phyloP scores from a whole-genome alignment of 2,329 filamentous ascomycete genomes.

The Calonectria multiphialidica region DNA sequence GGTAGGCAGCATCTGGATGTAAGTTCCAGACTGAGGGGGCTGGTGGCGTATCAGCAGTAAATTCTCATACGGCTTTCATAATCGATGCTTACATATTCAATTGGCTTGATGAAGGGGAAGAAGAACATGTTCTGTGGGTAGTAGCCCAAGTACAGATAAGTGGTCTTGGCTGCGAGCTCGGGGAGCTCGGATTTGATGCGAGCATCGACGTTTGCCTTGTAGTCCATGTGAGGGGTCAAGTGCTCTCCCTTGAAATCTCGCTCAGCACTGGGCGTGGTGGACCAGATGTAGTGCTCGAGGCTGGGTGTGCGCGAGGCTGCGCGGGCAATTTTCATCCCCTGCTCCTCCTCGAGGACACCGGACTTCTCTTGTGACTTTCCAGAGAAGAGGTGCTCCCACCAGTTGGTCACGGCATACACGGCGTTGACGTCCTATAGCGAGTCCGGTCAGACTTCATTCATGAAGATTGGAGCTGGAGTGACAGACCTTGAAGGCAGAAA shows the following conservation, averaged over 20 bases:
- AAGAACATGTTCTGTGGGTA: constrained; percentile 20
- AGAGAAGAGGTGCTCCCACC: constrained; percentile 23
- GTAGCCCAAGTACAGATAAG: constrained; percentile 20
- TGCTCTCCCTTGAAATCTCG: constrained; percentile 16
- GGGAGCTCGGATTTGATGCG: constrained; percentile 23
- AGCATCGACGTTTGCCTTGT: constrained; percentile 24
- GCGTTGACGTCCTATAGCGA: constrained; percentile 1
- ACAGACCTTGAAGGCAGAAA: constrained; percentile 18
- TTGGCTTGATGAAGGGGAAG: constrained; percentile 20
- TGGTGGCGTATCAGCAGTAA: not conserved
- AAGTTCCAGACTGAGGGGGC: constrained; percentile 16
- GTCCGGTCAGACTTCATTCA: not conserved
- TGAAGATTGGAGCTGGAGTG: not conserved
- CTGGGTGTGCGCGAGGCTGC: constrained; percentile 15
- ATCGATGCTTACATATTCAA: constrained; percentile 7
- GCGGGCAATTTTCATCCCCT: constrained; percentile 18
- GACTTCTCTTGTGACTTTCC: constrained; percentile 14
- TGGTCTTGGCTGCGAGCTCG: constrained; percentile 13
- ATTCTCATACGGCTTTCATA: not conserved
- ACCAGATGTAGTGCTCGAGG: constrained; percentile 22
- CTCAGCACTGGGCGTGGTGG: constrained; percentile 15
- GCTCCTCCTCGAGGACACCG: constrained; percentile 14
- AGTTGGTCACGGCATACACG: constrained; percentile 17
- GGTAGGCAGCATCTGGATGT: constrained; percentile 12
- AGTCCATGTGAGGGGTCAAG: constrained; percentile 24